phyloP scores from a whole-genome alignment of 495 filamentous ascomycete genomes.

The Hypomontagnella monticulosa region DNA sequence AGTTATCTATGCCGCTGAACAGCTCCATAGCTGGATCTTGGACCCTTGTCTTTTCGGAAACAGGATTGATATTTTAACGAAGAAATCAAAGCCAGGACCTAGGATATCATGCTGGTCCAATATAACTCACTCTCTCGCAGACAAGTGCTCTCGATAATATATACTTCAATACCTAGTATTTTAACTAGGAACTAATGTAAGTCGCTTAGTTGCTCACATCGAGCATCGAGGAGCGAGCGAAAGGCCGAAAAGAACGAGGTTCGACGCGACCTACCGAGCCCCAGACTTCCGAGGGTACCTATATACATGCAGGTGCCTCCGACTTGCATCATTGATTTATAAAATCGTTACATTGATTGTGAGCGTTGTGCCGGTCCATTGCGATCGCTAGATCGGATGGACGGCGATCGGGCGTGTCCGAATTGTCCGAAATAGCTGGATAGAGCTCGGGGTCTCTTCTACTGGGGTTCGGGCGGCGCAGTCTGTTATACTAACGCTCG shows the following conservation, averaged over 20 bases:
- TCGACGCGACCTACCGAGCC: not conserved
- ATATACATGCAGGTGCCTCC: too few species aligned
- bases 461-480: too few species aligned
- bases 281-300: not conserved
- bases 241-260: slow-evolving; percentile 16
- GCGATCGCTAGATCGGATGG: not conserved
- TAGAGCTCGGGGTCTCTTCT: not conserved
- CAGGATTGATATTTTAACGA: not conserved
- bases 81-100: too few species aligned
- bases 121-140: too few species aligned
- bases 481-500: not conserved
- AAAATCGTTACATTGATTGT: not conserved
- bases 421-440: slow-evolving; percentile 14
- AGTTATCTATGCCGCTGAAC: slow-evolving; percentile 2
- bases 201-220: not conserved
- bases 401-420: slow-evolving; percentile 5
- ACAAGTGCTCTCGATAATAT: too few species aligned
- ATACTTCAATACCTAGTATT: too few species aligned
- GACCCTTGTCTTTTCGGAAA: not conserved
- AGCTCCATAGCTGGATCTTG: slow-evolving; percentile 10
- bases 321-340: slow-evolving; percentile 6
- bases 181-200: too few species aligned
- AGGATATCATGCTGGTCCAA: too few species aligned
- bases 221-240: not conserved
- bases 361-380: not conserved